phyloP scores from a whole-genome alignment of 2,329 filamentous ascomycete species.

The Elsinoe fawcettii region DNA sequence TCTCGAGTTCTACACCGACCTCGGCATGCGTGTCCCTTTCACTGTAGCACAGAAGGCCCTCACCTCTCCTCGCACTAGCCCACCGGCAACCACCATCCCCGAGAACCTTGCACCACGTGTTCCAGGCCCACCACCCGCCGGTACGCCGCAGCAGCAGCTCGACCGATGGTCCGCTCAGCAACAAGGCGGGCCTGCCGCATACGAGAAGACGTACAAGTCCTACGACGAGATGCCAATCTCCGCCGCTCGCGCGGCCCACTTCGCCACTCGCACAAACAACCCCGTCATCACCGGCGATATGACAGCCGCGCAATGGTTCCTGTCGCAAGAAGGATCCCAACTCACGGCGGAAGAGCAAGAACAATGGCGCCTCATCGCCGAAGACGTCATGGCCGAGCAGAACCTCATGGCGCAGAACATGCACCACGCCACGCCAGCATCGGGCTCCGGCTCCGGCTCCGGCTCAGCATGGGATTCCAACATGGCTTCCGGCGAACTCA shows the following conservation, averaged over 20 bases:
- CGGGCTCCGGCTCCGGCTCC: not conserved
- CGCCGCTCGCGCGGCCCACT: constrained; percentile 1
- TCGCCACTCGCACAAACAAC: not conserved
- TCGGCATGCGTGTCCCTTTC: constrained; percentile 29
- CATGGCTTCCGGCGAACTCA: not conserved
- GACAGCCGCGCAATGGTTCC: not conserved
- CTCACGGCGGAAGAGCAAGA: not conserved
- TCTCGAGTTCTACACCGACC: constrained; percentile 29
- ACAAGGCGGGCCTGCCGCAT: not conserved
- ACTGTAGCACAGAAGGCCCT: constrained; percentile 2
- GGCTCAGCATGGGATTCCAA: not conserved
- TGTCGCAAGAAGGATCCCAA: not conserved
- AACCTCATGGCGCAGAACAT: not conserved
- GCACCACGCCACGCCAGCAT: not conserved
- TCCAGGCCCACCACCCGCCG: not conserved
- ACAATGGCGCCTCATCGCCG: not conserved
- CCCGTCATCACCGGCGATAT: not conserved
- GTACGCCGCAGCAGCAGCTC: constrained; percentile 8
- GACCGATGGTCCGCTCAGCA: constrained; percentile 11
- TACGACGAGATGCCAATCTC: constrained; percentile 10
- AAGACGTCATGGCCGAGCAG: not conserved
- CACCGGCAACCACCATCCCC: constrained; percentile 17
- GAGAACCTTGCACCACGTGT: constrained; percentile 17
- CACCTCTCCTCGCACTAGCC: constrained; percentile 14
- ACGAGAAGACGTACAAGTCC: constrained; percentile 4